Evolutionary conservation across 2,329 filamentous ascomycete genomes (phyloP), one percentile per base, ranked within the genome.

Genomic region (Chaetomium olivaceum): DNA sequence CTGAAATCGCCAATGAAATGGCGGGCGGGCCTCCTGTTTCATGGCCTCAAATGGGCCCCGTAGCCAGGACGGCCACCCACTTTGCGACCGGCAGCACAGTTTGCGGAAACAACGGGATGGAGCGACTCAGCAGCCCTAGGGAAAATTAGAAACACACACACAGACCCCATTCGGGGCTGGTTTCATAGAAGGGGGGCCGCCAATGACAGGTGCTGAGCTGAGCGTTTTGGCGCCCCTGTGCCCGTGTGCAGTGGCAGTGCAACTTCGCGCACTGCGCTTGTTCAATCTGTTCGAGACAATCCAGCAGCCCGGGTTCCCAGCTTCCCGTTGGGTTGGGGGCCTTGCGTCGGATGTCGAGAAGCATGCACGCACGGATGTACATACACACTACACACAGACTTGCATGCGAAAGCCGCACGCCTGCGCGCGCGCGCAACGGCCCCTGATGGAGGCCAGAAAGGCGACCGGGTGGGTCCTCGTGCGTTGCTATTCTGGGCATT

Each of bases 1-100:
- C 56, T 64, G 56, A 59, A 55, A 54, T 59, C 56, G 48, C 62
- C 56, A 64, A 64, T 59, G 46, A 33, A 8, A n/a, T 29, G 31
- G 29, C 54, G 14, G 23, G 56, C 39, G 21, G 31, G 19, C 25
- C 62, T 33, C 29, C 25, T 58, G 62, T 64, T 64, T 63, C 61
- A 63, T 54, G 46, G 61, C 46, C 55, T 14, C 46, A 29, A 29
- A 23, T 36, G 31, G 31, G 25, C 55, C 33, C 56, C 21, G 21
- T 46, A 1, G 31, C 54, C 29, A 39, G n/a, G n/a, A 57, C 29
- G 27, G 54, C 31, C 54, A 39, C 54, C 31, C 19, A 58, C 25
- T 25, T 31, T 31, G 25, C 29, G 19, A 23, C 52, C 52, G 29
- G 29, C 52, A 29, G 51, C 25, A 4, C 16, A 43, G 39, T 16